phyloP scores from a whole-genome alignment of 331 rosid genomes.

The Acacia concinna region DNA sequence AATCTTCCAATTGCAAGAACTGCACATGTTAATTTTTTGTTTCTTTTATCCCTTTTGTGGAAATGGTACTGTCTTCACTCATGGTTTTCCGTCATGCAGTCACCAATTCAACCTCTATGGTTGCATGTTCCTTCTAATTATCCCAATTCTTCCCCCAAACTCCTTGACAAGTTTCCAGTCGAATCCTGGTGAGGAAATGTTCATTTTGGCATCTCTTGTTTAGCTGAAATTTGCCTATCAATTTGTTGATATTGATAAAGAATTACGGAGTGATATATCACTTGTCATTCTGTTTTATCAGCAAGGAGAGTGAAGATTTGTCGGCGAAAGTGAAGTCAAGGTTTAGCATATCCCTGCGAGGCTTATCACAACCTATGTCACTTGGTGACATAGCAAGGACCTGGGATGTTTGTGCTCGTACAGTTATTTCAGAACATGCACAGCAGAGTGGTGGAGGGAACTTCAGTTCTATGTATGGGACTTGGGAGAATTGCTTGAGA shows the following conservation, averaged over 20 bases:
- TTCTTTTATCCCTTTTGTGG: neutral
- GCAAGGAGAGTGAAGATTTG: constrained; percentile 89
- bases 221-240: constrained; percentile 1
- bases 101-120: constrained; percentile 91
- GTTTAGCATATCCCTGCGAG: constrained; percentile 80
- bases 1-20: neutral
- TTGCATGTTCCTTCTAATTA: constrained; percentile 93
- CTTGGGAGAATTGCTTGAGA: constrained; percentile 85
- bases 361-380: constrained; percentile 90
- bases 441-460: constrained; percentile 95
- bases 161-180: constrained; percentile 87
- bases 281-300: constrained; percentile 37
- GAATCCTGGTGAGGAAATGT: constrained; percentile 74
- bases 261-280: constrained; percentile 5
- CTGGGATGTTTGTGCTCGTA: constrained; percentile 91
- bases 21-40: neutral
- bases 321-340: constrained; percentile 79
- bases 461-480: constrained; percentile 87
- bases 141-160: constrained; percentile 88
- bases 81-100: constrained; percentile 59
- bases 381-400: constrained; percentile 83
- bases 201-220: constrained; percentile 24
- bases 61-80: constrained; percentile 22
- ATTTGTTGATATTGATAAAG: constrained; percentile 21
- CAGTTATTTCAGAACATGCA: constrained; percentile 80